These are phyloP conservation scores for Tylopilus sp. DNA, from an alignment of 768 basidiomycete species.

Conservation along the genomic window DNA sequence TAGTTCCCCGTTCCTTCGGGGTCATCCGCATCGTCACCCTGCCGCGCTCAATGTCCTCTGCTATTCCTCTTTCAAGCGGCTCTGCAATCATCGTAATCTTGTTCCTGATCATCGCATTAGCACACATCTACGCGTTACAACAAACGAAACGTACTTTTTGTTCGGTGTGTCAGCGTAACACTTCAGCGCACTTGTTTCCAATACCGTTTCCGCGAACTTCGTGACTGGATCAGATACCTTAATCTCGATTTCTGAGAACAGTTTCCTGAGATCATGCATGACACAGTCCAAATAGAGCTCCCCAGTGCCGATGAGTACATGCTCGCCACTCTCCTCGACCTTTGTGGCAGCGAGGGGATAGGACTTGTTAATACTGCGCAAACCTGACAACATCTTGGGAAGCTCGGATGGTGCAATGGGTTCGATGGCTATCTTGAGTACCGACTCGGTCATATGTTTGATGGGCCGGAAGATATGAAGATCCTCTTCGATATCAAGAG, in stretches of 20 bases:
- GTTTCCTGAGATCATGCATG: conserved; percentile 87
- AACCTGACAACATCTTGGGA: conserved; percentile 96
- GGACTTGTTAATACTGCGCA: conserved; percentile 96
- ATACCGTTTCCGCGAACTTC: conserved; percentile 96
- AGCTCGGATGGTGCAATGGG: conserved; percentile 96
- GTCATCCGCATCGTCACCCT: conserved; percentile 94
- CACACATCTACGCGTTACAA: conserved; percentile 4
- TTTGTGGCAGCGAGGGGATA: conserved; percentile 94
- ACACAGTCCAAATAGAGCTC: conserved; percentile 96
- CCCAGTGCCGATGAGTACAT: conserved; percentile 94
- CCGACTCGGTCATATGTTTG: conserved; percentile 95
- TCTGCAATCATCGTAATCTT: conserved; percentile 99
- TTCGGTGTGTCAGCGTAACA: conserved; percentile 99
- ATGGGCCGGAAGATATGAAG: conserved; percentile 94
- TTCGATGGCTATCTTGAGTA: conserved; percentile 97
- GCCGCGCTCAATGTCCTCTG: conserved; percentile 94
- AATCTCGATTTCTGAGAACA: conserved; percentile 99
- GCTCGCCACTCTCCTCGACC: conserved; percentile 98
- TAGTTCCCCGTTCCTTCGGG: conserved; percentile 89
- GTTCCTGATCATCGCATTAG: conserved; percentile 57
- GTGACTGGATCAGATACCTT: conserved; percentile 99
- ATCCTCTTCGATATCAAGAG: conserved; percentile 73
- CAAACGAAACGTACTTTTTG: conserved; percentile 70
- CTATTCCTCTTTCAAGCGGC: conserved; percentile 91
- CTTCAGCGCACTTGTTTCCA: conserved; percentile 96